phyloP scores from a whole-genome alignment of 306 rosid species.

The Fragaria nilgerrensis region DNA sequence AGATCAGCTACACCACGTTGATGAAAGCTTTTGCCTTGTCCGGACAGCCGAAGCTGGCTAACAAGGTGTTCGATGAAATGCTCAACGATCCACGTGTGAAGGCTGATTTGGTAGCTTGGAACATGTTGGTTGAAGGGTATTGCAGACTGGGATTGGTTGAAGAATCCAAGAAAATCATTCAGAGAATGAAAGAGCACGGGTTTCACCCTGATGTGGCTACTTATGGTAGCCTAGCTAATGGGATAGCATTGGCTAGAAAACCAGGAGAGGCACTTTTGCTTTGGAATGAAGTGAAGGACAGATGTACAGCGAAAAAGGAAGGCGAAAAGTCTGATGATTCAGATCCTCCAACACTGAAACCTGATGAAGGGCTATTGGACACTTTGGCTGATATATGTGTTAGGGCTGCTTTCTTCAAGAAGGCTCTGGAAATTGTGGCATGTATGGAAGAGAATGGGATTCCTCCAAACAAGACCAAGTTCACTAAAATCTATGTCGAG shows the following conservation, averaged over 20 bases:
- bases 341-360: slow-evolving; percentile 59
- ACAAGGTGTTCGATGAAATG: slow-evolving; percentile 88
- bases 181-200: slow-evolving; percentile 79
- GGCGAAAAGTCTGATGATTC: slow-evolving; percentile 40
- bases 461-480: slow-evolving; percentile 90
- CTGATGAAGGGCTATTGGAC: slow-evolving; percentile 89
- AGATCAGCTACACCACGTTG: slow-evolving; percentile 92
- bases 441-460: slow-evolving; percentile 98
- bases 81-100: slow-evolving; percentile 68
- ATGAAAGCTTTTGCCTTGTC: slow-evolving; percentile 92
- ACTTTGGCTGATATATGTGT: slow-evolving; percentile 89
- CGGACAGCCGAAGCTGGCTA: slow-evolving; percentile 92
- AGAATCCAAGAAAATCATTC: slow-evolving; percentile 72
- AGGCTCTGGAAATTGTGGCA: slow-evolving; percentile 93
- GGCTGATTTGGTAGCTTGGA: slow-evolving; percentile 84
- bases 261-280: slow-evolving; percentile 95
- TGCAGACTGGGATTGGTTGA: slow-evolving; percentile 77
- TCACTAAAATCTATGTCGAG: slow-evolving; percentile 88
- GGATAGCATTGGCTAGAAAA: slow-evolving; percentile 76
- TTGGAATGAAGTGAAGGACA: slow-evolving; percentile 94
- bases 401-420: slow-evolving; percentile 90
- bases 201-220: slow-evolving; percentile 74
- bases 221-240: slow-evolving; percentile 84
- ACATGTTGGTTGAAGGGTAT: slow-evolving; percentile 94
- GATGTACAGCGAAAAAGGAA: slow-evolving; percentile 45